These are phyloP conservation scores for Colletotrichum sp. DNA, from an alignment of 2,329 filamentous ascomycete genomes.

Conservation along the genomic window DNA sequence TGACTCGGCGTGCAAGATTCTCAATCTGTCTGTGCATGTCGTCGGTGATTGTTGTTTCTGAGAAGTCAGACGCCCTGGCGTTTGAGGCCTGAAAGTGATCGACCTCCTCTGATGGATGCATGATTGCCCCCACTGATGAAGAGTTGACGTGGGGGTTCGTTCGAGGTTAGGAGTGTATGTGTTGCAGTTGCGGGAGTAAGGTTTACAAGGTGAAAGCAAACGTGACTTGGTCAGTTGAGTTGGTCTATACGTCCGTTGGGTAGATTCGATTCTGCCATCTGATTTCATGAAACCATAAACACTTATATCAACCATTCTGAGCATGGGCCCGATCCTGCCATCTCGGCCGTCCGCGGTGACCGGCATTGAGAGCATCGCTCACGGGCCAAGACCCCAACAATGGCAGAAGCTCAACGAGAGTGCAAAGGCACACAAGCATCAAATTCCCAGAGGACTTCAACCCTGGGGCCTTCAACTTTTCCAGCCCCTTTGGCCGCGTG, in stretches of 20 bases:
- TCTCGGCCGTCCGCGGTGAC: background rate
- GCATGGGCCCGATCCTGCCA: background rate
- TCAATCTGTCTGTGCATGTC: background rate
- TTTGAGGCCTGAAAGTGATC: background rate
- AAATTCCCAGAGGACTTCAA: background rate
- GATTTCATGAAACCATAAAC: background rate
- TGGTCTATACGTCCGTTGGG: background rate
- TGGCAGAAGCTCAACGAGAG: background rate
- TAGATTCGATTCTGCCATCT: background rate
- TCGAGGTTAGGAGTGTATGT: background rate
- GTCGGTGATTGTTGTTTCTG: background rate
- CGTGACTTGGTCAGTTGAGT: background rate
- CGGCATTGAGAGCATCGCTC: background rate
- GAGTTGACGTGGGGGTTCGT: background rate
- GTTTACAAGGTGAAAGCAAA: background rate
- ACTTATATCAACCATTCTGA: background rate
- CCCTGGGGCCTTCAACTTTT: background rate
- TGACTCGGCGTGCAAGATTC: conserved; percentile 10
- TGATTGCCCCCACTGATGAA: background rate
- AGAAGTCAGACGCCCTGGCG: background rate
- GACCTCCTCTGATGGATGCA: background rate
- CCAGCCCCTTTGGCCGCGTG: background rate
- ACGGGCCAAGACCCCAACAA: background rate
- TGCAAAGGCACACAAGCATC: background rate
- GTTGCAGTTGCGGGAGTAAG: background rate